phyloP scores from a whole-genome alignment of 306 rosid genomes.

The Phaseolus lunatus region DNA sequence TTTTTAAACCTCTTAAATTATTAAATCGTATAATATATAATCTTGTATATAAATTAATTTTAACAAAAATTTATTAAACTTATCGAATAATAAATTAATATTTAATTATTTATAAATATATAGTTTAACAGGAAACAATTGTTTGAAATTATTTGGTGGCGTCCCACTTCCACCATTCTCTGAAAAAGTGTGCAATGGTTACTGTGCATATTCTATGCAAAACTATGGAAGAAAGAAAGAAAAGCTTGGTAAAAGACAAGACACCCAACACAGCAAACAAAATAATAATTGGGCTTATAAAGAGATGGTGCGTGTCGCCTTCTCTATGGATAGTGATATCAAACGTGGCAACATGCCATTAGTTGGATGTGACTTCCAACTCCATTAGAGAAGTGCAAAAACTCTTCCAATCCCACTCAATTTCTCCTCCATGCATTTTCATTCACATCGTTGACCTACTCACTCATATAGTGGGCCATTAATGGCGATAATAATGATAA shows the following conservation, averaged over 20 bases:
- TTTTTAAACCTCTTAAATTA: no score
- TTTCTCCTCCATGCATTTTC: neutral
- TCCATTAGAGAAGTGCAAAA: neutral
- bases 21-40: no score
- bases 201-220: slow-evolving; percentile 13
- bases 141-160: neutral
- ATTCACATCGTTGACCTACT: neutral
- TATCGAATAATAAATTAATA: no score
- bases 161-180: neutral
- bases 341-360: slow-evolving; percentile 32
- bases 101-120: no score
- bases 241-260: slow-evolving; percentile 30
- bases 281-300: slow-evolving; percentile 5
- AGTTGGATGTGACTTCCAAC: slow-evolving; percentile 35
- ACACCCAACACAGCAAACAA: neutral
- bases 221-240: slow-evolving; percentile 20
- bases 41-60: no score
- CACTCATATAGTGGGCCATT: slow-evolving; percentile 24
- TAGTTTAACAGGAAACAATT: no score
- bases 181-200: neutral
- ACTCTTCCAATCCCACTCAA: neutral
- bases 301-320: slow-evolving; percentile 2
- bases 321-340: neutral
- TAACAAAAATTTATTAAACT: no score
- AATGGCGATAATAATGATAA: neutral